Evolutionary conservation across 1,139 yeast species (phyloP), one percentile per base, ranked within the genome.

Genomic region (Yamadazyma pseudoaaseri): DNA sequence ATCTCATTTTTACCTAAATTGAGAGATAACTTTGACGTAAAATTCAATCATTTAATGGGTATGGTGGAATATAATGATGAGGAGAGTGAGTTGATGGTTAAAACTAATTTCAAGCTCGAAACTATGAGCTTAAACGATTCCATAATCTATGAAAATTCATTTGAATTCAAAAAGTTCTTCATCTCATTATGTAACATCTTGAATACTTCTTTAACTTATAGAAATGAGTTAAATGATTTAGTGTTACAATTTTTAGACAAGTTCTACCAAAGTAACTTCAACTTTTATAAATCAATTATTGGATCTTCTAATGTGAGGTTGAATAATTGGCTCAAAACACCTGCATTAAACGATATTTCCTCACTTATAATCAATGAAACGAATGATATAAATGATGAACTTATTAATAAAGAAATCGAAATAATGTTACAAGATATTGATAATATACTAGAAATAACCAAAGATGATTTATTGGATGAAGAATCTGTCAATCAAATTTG

Each of bases 1-100:
- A 58, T 65, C 7, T 69, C 76, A 3, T 87, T 84, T 48, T 64
- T 84, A 33, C 80, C 90, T 1, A 76, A 79, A 34, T 65, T 89
- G 20, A 79, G 77, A 33, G 73, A 71, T 26, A 73, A 81, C 1
- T 63, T 87, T 22, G 64, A 70, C 25, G 21, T 38, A 4, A 48
- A 57, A 10, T 66, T 65, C 42, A 49, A 52, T 10, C 62, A 59
- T 26, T 51, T 50, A 29, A 56, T 65, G 30, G 67, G 65, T 1
- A 51, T 51, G 3, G 39, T 21, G 4, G 35, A 35, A 3, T 31
- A 22, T 3, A 38, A 36, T 6, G 38, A 36, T 5, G 42, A 39
- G 22, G 45, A 36, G 12, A 32, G 26, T 15, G 26, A 35, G 3
- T 8, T 12, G 8, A 6, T 13, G 5, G 16, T 22, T 12, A 21